Evolutionary conservation across 371 early-diverging fungal genomes (phyloP), one percentile per base, ranked within the genome.

Genomic region (Mucor irregularis): DNA sequence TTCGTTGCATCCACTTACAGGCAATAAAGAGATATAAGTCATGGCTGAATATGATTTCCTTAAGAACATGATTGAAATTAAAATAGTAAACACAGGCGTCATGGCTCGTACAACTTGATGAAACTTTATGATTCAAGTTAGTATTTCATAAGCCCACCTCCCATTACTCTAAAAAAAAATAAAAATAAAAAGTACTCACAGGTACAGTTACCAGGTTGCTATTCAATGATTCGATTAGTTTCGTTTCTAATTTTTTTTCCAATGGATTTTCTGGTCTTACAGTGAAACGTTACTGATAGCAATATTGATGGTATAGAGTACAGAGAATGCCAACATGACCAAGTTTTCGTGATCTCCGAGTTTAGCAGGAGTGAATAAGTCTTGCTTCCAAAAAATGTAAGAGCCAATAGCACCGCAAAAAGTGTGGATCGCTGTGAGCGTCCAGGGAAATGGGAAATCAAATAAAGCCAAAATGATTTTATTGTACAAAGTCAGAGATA

Each of bases 31-130:
- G 10, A 80, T 55, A 53, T 88, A 88, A 2, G 83, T 81, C 70
- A 72, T 74, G 13, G 60, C 53, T 1, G 85, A 80, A 55, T 85
- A 85, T n/a, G 67, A 61, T 58, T 84, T 87, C 21, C 75, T 67
- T 38, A 85, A 65, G 34, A 87, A 81, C 43, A 83, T 34, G 25
- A 81, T 66, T 29, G 86, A 85, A 39, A 95, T 53, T 48, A 82
- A 66, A 17, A 92, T 77, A 0, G 94, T 92, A 58, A 93, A 89
- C 14, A 90, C 85, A 1, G 94, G 95, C 19, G 88, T 89, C 76
- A 91, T 93, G 49, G 90, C 88, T 19, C 95, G 82, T 8, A 95
- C 90, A 8, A 92, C 89, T 80, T 95, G 94, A 66, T 95, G 94
- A 56, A 93, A 90, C 66, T 87, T 65, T 10, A 50, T 39, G 4